A percentile compares a stretch with the other conserved stretches of the same genome.
These are phyloP conservation scores for Geotrichum aggregatum DNA, from an alignment of 1,139 yeast species.

Conservation along the genomic window DNA sequence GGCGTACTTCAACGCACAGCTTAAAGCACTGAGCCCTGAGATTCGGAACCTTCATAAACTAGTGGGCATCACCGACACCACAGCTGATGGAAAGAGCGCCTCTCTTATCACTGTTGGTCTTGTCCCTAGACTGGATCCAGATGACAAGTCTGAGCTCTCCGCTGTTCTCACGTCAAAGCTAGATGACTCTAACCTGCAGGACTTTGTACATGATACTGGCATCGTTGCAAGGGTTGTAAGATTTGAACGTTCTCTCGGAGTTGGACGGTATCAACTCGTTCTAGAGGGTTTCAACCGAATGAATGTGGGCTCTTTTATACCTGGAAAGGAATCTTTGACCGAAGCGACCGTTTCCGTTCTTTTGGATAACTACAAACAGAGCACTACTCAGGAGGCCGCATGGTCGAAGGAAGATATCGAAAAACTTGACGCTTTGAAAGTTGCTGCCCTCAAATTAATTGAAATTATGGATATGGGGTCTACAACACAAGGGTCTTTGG, in stretches of 20 bases:
- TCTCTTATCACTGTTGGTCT: constrained; percentile 11
- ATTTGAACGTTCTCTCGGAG: constrained; percentile 22
- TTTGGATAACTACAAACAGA: not conserved
- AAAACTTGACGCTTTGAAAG: constrained; percentile 13
- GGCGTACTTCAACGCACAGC: constrained; percentile 16
- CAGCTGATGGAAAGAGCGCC: not conserved
- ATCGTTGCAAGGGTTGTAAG: constrained; percentile 30
- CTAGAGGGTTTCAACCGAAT: constrained; percentile 32
- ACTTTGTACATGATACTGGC: constrained; percentile 24
- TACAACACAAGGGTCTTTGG: constrained; percentile 8
- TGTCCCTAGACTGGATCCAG: constrained; percentile 18
- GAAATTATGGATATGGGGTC: constrained; percentile 6
- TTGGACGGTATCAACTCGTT: constrained; percentile 23
- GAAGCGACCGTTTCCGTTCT: constrained; percentile 18
- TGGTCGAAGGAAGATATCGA: constrained; percentile 12
- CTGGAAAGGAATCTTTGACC: constrained; percentile 18
- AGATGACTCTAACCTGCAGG: constrained; percentile 3
- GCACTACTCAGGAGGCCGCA: not conserved
- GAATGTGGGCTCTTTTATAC: constrained; percentile 19
- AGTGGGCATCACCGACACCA: constrained; percentile 1
- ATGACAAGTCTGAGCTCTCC: constrained; percentile 1
- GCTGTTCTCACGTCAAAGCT: constrained; percentile 7
- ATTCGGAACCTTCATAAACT: constrained; percentile 5
- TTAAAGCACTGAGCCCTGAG: not conserved
- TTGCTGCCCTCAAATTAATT: constrained; percentile 12